Percentiles rank a stretch among this genome's conserved stretches.
Conservation (phyloP, 257 asterid genomes). For the Solanum stenotomum region DNA sequence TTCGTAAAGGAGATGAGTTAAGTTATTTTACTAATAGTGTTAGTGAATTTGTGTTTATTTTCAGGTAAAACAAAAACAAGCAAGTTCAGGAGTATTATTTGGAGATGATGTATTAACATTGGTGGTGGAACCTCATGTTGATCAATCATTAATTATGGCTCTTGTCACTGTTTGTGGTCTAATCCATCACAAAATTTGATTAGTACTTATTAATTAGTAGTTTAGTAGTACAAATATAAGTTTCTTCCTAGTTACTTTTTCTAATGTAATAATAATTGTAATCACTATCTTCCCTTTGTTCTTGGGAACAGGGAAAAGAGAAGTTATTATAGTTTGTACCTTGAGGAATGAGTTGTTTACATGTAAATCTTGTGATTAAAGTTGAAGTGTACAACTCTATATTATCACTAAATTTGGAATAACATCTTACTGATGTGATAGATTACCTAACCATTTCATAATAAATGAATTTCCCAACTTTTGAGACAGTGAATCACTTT, state of each 20-base stretch:
- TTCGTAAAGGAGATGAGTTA: not conserved
- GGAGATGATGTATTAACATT: slow-evolving; percentile 57
- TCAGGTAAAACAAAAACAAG: slow-evolving; percentile 43
- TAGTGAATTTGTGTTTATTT: not conserved
- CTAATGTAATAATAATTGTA: not conserved
- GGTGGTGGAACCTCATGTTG: slow-evolving; percentile 45
- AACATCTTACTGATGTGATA: too few species aligned
- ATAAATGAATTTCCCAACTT: too few species aligned
- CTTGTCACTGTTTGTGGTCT: slow-evolving; percentile 45
- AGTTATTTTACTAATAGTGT: not conserved
- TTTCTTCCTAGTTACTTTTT: not conserved
- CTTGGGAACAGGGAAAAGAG: not conserved
- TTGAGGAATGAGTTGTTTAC: too few species aligned
- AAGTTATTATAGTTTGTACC: too few species aligned
- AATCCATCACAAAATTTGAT: slow-evolving; percentile 34
- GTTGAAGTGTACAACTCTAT: too few species aligned
- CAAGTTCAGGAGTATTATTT: slow-evolving; percentile 32
- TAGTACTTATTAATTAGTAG: too few species aligned
- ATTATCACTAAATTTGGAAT: too few species aligned
- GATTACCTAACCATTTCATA: too few species aligned
- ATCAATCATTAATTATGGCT: slow-evolving; percentile 49
- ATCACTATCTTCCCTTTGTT: not conserved
- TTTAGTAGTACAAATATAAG: too few species aligned
- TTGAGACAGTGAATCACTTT: too few species aligned
- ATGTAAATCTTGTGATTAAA: too few species aligned